phyloP scores from a whole-genome alignment of 164 flowering plant genomes.

The Malania oleifera region DNA sequence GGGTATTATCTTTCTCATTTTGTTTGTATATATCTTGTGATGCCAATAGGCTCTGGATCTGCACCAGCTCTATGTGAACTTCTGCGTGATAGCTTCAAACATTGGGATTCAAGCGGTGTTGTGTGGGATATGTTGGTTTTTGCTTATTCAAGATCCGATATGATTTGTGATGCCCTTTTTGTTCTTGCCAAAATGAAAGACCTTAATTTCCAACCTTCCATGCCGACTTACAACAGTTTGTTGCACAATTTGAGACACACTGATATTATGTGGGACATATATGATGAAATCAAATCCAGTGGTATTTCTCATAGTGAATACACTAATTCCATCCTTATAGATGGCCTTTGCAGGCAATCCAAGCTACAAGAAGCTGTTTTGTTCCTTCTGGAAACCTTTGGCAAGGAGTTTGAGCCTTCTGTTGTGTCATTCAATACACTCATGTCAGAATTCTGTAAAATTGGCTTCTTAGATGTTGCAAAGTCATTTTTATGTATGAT shows the following conservation, averaged over 20 bases:
- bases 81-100: constrained; percentile 39
- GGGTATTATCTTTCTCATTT: background rate
- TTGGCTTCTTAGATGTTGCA: constrained; percentile 54
- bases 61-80: constrained; percentile 53
- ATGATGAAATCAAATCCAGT: constrained; percentile 33
- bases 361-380: constrained; percentile 49
- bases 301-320: constrained; percentile 30
- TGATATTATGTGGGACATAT: constrained; percentile 41
- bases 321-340: constrained; percentile 46
- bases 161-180: constrained; percentile 62
- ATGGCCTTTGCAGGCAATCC: constrained; percentile 61
- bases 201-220: constrained; percentile 38
- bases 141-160: constrained; percentile 43
- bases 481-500: constrained; percentile 60
- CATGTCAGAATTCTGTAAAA: constrained; percentile 53
- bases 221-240: constrained; percentile 51
- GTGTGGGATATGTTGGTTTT: constrained; percentile 72
- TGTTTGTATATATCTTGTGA: constrained; percentile 23
- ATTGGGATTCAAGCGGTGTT: constrained; percentile 33
- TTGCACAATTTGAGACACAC: constrained; percentile 55
- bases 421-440: constrained; percentile 54
- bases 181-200: constrained; percentile 60
- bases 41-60: constrained; percentile 57
- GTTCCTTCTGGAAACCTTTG: constrained; percentile 29
- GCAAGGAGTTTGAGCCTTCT: constrained; percentile 31